Conservation (phyloP, 805 yeast species). For the Saccharomyces paradoxus region DNA sequence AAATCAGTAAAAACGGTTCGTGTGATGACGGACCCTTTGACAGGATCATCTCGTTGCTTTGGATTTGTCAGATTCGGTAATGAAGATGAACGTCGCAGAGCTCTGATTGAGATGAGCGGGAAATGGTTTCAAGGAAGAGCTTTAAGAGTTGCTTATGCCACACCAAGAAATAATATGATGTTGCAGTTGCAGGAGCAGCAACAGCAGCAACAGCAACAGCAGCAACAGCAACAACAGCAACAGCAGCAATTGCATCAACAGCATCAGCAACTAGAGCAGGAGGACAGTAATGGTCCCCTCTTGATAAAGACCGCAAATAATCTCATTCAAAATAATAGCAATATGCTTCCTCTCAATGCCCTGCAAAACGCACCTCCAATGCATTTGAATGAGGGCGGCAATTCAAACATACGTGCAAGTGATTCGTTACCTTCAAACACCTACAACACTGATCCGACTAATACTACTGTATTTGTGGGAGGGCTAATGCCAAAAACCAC, state of each 20-base stretch:
- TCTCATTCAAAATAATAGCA: conserved; percentile 2
- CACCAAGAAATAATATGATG: conserved; percentile 48
- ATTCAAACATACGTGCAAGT: conserved; percentile 1
- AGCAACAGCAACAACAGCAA: too few relatives aligned
- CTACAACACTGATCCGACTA: conserved; percentile 41
- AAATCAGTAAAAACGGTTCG: conserved; percentile 67
- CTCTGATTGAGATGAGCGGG: conserved; percentile 69
- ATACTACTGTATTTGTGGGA: conserved; percentile 73
- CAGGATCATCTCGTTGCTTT: conserved; percentile 70
- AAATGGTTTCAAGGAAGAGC: conserved; percentile 74
- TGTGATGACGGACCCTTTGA: conserved; percentile 78
- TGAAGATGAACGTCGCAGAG: conserved; percentile 59
- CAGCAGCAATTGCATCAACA: conserved; percentile 4
- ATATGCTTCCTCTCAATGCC: background rate
- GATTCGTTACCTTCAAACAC: conserved; percentile 16
- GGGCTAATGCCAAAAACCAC: conserved; percentile 56
- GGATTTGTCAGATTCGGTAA: conserved; percentile 73
- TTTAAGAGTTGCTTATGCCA: conserved; percentile 68
- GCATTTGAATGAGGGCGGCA: background rate
- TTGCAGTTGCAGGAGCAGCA: conserved; percentile 11
- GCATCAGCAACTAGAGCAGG: conserved; percentile 2
- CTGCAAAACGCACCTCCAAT: background rate
- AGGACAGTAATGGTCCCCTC: conserved; percentile 5
- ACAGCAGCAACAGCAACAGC: conserved; percentile 8
- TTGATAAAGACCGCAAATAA: conserved; percentile 12